Percentiles rank a stretch among this genome's conserved stretches.
Conservation (phyloP, 257 asterid genomes). For the Gentiana macrophylla region DNA sequence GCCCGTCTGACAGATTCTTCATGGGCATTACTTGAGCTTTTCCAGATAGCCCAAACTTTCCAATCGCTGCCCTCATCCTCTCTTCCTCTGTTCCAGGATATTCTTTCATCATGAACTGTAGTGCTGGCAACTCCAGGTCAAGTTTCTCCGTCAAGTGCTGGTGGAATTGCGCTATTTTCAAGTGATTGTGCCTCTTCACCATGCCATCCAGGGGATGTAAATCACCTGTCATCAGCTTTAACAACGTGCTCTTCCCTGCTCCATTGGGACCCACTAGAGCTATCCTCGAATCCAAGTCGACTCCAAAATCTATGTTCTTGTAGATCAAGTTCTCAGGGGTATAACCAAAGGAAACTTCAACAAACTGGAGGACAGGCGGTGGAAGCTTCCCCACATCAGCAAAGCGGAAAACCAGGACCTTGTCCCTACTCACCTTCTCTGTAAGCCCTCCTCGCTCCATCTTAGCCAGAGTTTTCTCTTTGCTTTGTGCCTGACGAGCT, state of each 20-base stretch:
- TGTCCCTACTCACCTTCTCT: conserved; percentile 70
- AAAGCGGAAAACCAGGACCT: conserved; percentile 67
- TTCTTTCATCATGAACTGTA: conserved; percentile 63
- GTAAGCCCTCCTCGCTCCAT: conserved; percentile 98
- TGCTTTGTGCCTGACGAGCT: conserved; percentile 59
- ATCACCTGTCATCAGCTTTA: conserved; percentile 97
- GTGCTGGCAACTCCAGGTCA: conserved; percentile 72
- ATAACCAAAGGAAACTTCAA: conserved; percentile 84
- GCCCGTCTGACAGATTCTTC: conserved; percentile 88
- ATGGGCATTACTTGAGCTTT: conserved; percentile 95
- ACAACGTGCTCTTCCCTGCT: conserved; percentile 94
- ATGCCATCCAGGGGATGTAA: conserved; percentile 80
- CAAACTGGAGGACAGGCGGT: conserved; percentile 94
- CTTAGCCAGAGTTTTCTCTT: conserved; percentile 90
- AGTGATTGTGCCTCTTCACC: conserved; percentile 94
- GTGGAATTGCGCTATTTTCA: conserved; percentile 84
- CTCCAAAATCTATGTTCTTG: conserved; percentile 85
- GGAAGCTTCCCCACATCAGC: conserved; percentile 92
- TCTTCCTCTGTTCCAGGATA: conserved; percentile 92
- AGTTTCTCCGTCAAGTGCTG: conserved; percentile 92
- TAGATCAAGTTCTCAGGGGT: conserved; percentile 81
- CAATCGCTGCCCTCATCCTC: conserved; percentile 85
- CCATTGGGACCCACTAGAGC: conserved; percentile 99
- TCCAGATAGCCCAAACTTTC: conserved; percentile 80
- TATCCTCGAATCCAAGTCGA: conserved; percentile 85